A percentile compares a stretch with the other conserved stretches of the same genome.
phyloP scores from a whole-genome alignment of 2,329 filamentous ascomycete genomes.

The Fusarium brevicatenulatum region DNA sequence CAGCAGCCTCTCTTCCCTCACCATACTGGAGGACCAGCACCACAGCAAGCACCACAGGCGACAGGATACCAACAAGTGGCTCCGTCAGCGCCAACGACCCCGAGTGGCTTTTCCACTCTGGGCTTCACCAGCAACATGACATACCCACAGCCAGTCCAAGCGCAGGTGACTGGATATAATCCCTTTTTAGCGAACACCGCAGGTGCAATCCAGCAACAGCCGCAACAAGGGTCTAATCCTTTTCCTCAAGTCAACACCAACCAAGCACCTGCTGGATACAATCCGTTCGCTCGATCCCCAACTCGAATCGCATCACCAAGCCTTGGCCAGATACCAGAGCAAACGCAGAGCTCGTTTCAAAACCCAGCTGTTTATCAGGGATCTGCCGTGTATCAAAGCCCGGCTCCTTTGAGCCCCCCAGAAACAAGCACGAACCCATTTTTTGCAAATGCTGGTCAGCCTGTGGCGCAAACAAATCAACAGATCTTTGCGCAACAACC shows the following conservation, averaged over 20 bases:
- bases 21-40: slow-evolving; percentile 72
- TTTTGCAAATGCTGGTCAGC: slow-evolving; percentile 46
- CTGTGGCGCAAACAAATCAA: slow-evolving; percentile 42
- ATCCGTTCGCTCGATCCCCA: slow-evolving; percentile 62
- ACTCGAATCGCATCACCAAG: slow-evolving; percentile 61
- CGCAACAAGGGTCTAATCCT: slow-evolving; percentile 46
- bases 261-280: slow-evolving; percentile 51
- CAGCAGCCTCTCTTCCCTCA: slow-evolving; percentile 76
- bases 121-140: slow-evolving; percentile 57
- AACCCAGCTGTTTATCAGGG: slow-evolving; percentile 45
- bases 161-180: slow-evolving; percentile 59
- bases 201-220: slow-evolving; percentile 47
- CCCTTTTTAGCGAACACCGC: slow-evolving; percentile 59
- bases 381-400: slow-evolving; percentile 49
- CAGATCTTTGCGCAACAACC: slow-evolving; percentile 44
- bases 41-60: slow-evolving; percentile 54
- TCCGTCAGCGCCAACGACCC: slow-evolving; percentile 54
- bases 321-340: slow-evolving; percentile 64
- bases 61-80: slow-evolving; percentile 57
- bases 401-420: slow-evolving; percentile 37
- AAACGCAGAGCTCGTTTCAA: slow-evolving; percentile 58
- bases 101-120: slow-evolving; percentile 53
- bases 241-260: slow-evolving; percentile 54
- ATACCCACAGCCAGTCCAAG: slow-evolving; percentile 54
- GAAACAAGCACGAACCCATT: slow-evolving; percentile 52